Percentiles rank a stretch among this genome's conserved stretches.
These are phyloP conservation scores for Ilex paraguariensis DNA, from an alignment of 305 asterid species.

Conservation along the genomic window DNA sequence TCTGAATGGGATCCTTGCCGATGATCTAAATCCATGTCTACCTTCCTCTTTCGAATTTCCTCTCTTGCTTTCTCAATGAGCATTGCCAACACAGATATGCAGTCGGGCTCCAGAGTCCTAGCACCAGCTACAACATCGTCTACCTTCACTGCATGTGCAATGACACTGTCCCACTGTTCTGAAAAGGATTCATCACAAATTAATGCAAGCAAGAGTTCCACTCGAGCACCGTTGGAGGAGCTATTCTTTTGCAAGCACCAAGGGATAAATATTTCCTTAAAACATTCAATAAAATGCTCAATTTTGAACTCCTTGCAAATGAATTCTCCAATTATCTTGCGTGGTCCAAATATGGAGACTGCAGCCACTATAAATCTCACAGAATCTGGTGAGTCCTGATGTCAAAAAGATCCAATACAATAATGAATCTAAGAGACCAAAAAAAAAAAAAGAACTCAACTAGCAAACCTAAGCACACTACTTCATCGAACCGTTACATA, in stretches of 20 bases:
- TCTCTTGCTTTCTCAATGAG: constrained; percentile 81
- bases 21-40: constrained; percentile 5
- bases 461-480: constrained; percentile 6
- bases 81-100: constrained; percentile 46
- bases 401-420: constrained; percentile 15
- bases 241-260: constrained; percentile 64
- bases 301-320: constrained; percentile 36
- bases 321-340: constrained; percentile 55
- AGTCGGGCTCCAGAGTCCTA: constrained; percentile 31
- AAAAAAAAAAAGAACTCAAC: constrained; percentile 2
- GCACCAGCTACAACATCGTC: constrained; percentile 29
- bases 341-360: constrained; percentile 76
- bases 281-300: constrained; percentile 52
- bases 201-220: constrained; percentile 85
- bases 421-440: constrained; percentile 16
- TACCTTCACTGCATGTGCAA: constrained; percentile 44
- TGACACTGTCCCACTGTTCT: constrained; percentile 78
- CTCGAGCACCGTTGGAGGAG: constrained; percentile 43
- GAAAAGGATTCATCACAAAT: constrained; percentile 63
- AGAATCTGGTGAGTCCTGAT: constrained; percentile 82
- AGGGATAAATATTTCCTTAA: constrained; percentile 58
- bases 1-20: constrained; percentile 32
- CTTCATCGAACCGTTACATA: background rate
- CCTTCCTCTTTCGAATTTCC: constrained; percentile 30
- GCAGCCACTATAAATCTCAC: constrained; percentile 55